Base-by-base conservation (phyloP, 345 rosid species). In the Gossypium stocksii region DNA sequence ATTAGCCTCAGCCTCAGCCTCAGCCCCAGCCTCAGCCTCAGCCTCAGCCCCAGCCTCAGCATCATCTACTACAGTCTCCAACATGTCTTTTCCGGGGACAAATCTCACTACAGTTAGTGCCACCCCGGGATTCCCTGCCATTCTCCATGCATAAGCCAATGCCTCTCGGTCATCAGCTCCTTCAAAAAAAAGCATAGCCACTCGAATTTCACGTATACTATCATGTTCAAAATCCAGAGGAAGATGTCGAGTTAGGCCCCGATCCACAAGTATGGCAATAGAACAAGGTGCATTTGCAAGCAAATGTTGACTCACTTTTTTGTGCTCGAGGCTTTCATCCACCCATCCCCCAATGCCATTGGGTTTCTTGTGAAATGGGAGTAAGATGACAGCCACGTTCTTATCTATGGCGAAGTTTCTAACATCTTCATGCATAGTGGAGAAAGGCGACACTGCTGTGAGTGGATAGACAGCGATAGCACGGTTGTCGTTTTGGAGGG, bases 401-500 rank as follows among this genome's bases (percentile, higher is more conserved):
- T 88, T 91, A 69, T 88, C 97, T 74, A 88, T 88, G 0, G 94
- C 93, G 3, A 91, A 76, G 23, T 74, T 75, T 75, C 91, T 86
- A 0, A 91, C 76, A 61, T 89, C 95, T 64, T 90, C 89, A 56
- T 84, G 89, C 93, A 92, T 92, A 0, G 87, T 80, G 41, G 85
- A 43, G 79, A 80, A 85, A 11, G 89, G 87, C 3, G 94, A 93
- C 22, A 91, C 64, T 3, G 82, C 82, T 1, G 97, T 93, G 17
- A 91, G 73, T 12, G 79, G 76, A 12, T 84, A 84, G 48, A 86
- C 81, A 3, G 48, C 10, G 70, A 85, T 76, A 8, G 72, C 73
- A 1, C 69, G 73, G 27, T 83, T 82, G 20, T 78, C 76, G 2
- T 49, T 74, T 34, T 82, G 80, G 34, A 82, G 77, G 23, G 83